Base-by-base conservation (phyloP, 1,284 basidiomycete genomes). In the Moesziomyces aphidis region DNA sequence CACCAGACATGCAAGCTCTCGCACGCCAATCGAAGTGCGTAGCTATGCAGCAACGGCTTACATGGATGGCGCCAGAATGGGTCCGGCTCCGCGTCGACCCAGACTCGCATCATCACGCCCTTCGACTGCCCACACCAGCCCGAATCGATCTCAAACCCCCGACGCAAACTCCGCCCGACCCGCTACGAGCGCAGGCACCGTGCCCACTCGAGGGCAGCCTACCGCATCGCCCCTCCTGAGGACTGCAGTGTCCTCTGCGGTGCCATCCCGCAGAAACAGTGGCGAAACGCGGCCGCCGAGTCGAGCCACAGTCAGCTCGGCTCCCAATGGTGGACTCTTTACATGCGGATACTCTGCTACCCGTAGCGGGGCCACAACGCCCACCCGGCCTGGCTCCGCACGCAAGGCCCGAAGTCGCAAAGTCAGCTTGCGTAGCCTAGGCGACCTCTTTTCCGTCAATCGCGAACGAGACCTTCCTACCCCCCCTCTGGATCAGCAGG, bases 301-400 rank as follows among this genome's bases (percentile, higher is more conserved):
- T 39, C 56, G 73, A 9, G 67, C 60, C 15, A 63, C 63, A 5
- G 46, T 47, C 26, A 55, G 54, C 49, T 59, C 57, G 34, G 55
- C 62, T 23, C 54, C 62, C 4, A 70, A 64, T 31, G 68, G 67
- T 39, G 73, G 73, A n/a, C 63, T 75, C 24, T 75, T 71, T 49
- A 71, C 67, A 9, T 74, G 72, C 36, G 72, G 72, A 10, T 74
- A 70, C 53, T 19, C 48, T 10, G 47, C 60, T 9, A 61, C n/a
- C 15, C 63, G 57, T 21, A 75, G 67, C 50, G 73, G 73, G 1
- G 51, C 73, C 2, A 51, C 57, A 0, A 67, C 73, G 3, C 73
- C 73, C 0, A 71, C 55, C 19, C 56, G 57, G 15, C 36, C 57
- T 1, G 50, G 63, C 23, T 50, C 48, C 10, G 26, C 39, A 47